Conservation (phyloP, 2,329 filamentous ascomycete species). For the Zymoseptoria crescenta region DNA sequence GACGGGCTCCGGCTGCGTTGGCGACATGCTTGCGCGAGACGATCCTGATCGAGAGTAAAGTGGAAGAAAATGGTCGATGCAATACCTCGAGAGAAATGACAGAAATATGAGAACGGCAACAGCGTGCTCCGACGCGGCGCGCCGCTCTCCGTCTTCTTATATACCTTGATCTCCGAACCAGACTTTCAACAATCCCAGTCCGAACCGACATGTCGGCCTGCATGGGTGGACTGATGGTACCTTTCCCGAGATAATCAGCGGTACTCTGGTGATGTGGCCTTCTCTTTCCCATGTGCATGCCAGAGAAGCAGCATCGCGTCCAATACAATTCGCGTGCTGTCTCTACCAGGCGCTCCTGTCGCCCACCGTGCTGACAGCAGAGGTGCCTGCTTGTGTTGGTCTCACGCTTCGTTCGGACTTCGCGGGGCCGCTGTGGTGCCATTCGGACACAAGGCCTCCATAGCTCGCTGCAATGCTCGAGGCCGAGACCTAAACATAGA, state of each 20-base stretch:
- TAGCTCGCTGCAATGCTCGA: background rate
- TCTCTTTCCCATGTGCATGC: background rate
- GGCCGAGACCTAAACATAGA: background rate
- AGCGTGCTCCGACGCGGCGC: background rate
- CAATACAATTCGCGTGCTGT: background rate
- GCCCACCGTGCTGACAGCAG: background rate
- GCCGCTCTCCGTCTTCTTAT: background rate
- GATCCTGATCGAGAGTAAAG: background rate
- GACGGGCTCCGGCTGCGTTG: constrained; percentile 25
- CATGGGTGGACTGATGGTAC: background rate
- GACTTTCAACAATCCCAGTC: background rate
- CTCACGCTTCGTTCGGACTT: background rate
- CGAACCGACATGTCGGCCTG: background rate
- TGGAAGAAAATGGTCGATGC: background rate
- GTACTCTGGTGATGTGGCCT: background rate
- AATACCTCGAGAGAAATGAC: background rate
- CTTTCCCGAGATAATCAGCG: background rate
- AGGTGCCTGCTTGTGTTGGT: background rate
- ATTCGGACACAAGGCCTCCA: background rate
- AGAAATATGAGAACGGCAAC: background rate
- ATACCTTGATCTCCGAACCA: background rate
- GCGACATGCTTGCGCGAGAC: constrained; percentile 10
- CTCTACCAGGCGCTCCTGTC: background rate
- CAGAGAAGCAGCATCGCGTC: background rate
- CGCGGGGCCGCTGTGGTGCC: background rate